Percentiles rank a stretch among this genome's conserved stretches.
phyloP scores from a whole-genome alignment of 805 yeast species.

The Ogataea polymorpha region DNA sequence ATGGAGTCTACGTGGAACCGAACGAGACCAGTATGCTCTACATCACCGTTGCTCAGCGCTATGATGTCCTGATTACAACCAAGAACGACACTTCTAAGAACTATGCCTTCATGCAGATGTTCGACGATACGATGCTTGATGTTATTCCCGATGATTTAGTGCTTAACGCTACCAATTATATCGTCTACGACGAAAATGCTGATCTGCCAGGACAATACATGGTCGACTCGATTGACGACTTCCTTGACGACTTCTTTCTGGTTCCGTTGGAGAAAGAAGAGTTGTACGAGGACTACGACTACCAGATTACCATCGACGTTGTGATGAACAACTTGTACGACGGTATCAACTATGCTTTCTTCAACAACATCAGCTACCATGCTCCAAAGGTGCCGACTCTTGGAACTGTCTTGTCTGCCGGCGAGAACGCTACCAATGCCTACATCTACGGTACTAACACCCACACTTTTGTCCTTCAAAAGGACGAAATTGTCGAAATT shows the following conservation, averaged over 20 bases:
- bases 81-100: slow-evolving; percentile 59
- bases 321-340: slow-evolving; percentile 78
- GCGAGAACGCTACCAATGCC: slow-evolving; percentile 52
- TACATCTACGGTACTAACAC: slow-evolving; percentile 76
- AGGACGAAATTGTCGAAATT: slow-evolving; percentile 70
- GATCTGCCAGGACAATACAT: slow-evolving; percentile 42
- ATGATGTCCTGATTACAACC: slow-evolving; percentile 73
- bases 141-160: slow-evolving; percentile 57
- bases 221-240: slow-evolving; percentile 47
- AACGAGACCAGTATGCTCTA: slow-evolving; percentile 68
- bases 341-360: slow-evolving; percentile 95
- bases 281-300: slow-evolving; percentile 64
- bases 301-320: slow-evolving; percentile 66
- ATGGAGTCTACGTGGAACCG: slow-evolving; percentile 83
- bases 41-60: slow-evolving; percentile 90
- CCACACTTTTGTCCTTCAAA: slow-evolving; percentile 65
- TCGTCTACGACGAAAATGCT: slow-evolving; percentile 46
- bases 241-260: slow-evolving; percentile 76
- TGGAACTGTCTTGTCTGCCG: slow-evolving; percentile 73
- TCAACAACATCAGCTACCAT: slow-evolving; percentile 79
- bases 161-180: slow-evolving; percentile 71
- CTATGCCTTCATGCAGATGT: slow-evolving; percentile 77
- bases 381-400: slow-evolving; percentile 85
- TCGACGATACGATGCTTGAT: slow-evolving; percentile 86
- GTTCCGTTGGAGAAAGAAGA: slow-evolving; percentile 58